These are phyloP conservation scores for Hemileccinum impolitum DNA, from an alignment of 768 basidiomycete genomes.

Conservation along the genomic window DNA sequence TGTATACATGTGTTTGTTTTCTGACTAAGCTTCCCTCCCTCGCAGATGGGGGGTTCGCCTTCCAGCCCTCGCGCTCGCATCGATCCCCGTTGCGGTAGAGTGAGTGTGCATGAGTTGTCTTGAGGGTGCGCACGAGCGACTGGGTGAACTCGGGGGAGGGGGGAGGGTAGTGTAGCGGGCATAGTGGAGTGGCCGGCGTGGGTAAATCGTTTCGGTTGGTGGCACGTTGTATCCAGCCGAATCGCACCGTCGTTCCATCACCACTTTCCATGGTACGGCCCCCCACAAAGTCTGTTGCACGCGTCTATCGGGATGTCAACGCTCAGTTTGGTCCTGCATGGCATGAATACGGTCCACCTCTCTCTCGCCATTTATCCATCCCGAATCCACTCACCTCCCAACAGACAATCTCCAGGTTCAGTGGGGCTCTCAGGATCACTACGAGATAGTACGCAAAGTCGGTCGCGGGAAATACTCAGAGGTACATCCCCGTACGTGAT, in stretches of 20 bases:
- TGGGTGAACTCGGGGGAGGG: no score
- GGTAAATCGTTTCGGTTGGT: slow-evolving; percentile 20
- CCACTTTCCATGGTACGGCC: slow-evolving; percentile 60
- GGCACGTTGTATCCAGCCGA: slow-evolving; percentile 16
- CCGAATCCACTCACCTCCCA: slow-evolving; percentile 17
- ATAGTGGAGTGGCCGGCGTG: slow-evolving; percentile 11
- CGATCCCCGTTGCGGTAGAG: no score
- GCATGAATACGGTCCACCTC: slow-evolving; percentile 86
- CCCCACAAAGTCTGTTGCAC: slow-evolving; percentile 73
- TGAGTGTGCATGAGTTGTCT: no score
- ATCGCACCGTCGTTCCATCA: slow-evolving; percentile 2
- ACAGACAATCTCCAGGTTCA: slow-evolving; percentile 95
- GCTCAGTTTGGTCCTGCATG: slow-evolving; percentile 82
- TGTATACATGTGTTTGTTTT: slow-evolving; percentile 19
- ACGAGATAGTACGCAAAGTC: slow-evolving; percentile 96
- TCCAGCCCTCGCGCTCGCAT: no score
- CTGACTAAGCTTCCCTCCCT: slow-evolving; percentile 16
- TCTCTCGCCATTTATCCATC: neutral
- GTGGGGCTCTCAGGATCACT: slow-evolving; percentile 96
- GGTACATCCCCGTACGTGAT: slow-evolving; percentile 40
- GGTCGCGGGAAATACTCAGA: slow-evolving; percentile 95
- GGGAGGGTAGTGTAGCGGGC: no score
- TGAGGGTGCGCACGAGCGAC: no score
- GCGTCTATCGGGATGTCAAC: slow-evolving; percentile 89
- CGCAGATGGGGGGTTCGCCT: no score